Conservation (phyloP, 495 filamentous ascomycete genomes). For the Penicillium samsonianum region DNA sequence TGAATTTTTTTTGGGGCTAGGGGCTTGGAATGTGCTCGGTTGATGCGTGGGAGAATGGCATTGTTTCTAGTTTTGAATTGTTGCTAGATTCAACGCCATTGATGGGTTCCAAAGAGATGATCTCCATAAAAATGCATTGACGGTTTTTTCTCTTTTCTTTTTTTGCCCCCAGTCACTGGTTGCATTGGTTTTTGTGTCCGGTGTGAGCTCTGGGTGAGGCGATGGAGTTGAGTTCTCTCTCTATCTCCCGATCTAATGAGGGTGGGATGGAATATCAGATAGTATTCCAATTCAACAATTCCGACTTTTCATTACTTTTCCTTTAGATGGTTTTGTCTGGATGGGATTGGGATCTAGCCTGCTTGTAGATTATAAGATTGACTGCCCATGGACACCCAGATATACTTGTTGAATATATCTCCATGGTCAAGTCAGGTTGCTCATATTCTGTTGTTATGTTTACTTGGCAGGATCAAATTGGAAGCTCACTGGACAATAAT, state of each 20-base stretch:
- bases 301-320: conserved; percentile 20
- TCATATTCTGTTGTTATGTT: neutral
- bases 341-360: neutral
- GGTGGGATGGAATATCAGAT: conserved; percentile 38
- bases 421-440: neutral
- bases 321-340: neutral
- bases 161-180: conserved; percentile 29
- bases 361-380: conserved; percentile 1
- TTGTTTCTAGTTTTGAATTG: conserved; percentile 34
- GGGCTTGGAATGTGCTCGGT: conserved; percentile 23
- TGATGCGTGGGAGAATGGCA: conserved; percentile 26
- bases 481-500: neutral
- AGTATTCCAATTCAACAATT: conserved; percentile 36
- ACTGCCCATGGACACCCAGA: neutral
- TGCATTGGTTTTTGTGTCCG: conserved; percentile 7
- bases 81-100: conserved; percentile 37
- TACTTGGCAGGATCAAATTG: neutral
- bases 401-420: neutral
- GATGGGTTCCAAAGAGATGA: conserved; percentile 31
- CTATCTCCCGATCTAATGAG: conserved; percentile 29
- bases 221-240: conserved; percentile 30
- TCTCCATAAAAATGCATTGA: conserved; percentile 38
- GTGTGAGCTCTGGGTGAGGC: conserved; percentile 20
- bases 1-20: conserved; percentile 18
- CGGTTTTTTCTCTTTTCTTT: conserved; percentile 36